Percentiles rank a stretch among this genome's conserved stretches.
phyloP scores from a whole-genome alignment of 495 filamentous ascomycete genomes.

The Penicillium bialowiezense region DNA sequence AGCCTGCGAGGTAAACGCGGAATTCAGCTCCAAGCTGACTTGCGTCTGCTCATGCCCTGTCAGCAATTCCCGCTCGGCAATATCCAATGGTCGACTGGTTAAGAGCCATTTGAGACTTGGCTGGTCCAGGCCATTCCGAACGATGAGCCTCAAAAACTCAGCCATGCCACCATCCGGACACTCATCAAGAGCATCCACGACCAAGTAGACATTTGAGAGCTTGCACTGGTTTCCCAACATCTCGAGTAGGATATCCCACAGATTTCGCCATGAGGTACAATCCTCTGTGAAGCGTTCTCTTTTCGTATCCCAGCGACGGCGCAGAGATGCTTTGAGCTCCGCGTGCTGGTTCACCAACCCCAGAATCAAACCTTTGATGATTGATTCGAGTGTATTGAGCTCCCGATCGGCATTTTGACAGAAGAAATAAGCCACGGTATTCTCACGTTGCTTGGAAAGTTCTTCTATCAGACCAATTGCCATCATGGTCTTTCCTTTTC shows the following conservation, averaged over 20 bases:
- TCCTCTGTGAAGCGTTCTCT: slow-evolving; percentile 11
- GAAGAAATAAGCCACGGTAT: slow-evolving; percentile 42
- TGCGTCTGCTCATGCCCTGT: slow-evolving; percentile 8
- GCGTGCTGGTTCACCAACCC: not conserved
- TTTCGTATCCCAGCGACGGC: slow-evolving; percentile 10
- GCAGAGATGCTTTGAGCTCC: slow-evolving; percentile 23
- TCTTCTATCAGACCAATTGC: slow-evolving; percentile 33
- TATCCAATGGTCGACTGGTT: slow-evolving; percentile 22
- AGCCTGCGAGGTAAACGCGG: slow-evolving; percentile 4
- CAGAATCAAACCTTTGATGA: slow-evolving; percentile 34
- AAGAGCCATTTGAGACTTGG: slow-evolving; percentile 25
- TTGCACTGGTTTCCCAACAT: slow-evolving; percentile 19
- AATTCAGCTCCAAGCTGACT: slow-evolving; percentile 18
- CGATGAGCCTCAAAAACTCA: slow-evolving; percentile 31
- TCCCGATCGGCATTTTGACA: slow-evolving; percentile 37
- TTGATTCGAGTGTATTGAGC: slow-evolving; percentile 35
- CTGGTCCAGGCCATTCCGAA: slow-evolving; percentile 12
- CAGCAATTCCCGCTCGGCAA: slow-evolving; percentile 15
- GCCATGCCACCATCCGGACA: slow-evolving; percentile 19
- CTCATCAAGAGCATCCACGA: slow-evolving; percentile 20
- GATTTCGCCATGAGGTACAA: slow-evolving; percentile 22
- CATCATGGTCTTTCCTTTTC: slow-evolving; percentile 51
- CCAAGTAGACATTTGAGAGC: slow-evolving; percentile 6
- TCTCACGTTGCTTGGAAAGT: slow-evolving; percentile 5
- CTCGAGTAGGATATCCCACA: slow-evolving; percentile 31